Evolutionary conservation across 257 asterid genomes (phyloP).

Genomic region (Solanum megistacrolobum): DNA sequence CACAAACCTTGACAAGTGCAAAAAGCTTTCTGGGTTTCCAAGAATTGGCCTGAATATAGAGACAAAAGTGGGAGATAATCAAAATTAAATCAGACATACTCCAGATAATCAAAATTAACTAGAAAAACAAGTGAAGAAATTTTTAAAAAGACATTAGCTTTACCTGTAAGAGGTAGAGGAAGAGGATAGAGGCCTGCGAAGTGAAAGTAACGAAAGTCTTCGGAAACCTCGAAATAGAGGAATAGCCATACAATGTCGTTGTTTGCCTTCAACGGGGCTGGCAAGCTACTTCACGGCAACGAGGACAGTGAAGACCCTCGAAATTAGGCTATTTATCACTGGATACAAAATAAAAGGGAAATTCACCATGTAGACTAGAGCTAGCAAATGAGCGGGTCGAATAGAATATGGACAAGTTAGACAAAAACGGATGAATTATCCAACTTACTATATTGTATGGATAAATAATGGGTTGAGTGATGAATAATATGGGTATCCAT

Average conservation of each 20-base stretch:
- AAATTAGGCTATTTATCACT: background rate
- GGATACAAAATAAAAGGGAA: background rate
- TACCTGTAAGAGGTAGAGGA: background rate
- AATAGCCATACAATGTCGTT: background rate
- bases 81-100: background rate
- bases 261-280: background rate
- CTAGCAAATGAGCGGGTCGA: background rate
- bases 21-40: slow-evolving; percentile 13
- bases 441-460: background rate
- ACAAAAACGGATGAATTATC: background rate
- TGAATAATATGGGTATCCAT: background rate
- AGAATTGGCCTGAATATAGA: slow-evolving; percentile 18
- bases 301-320: background rate
- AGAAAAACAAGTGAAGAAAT: background rate
- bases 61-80: background rate
- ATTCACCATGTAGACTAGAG: background rate
- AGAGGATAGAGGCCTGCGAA: background rate
- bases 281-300: background rate
- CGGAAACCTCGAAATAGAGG: background rate
- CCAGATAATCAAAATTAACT: background rate
- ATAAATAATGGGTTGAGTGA: background rate
- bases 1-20: slow-evolving; percentile 7
- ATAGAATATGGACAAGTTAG: background rate
- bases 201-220: background rate
- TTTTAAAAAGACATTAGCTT: background rate